Evolutionary conservation across 768 basidiomycete species (phyloP).

Genomic region (Naematelia encephala): DNA sequence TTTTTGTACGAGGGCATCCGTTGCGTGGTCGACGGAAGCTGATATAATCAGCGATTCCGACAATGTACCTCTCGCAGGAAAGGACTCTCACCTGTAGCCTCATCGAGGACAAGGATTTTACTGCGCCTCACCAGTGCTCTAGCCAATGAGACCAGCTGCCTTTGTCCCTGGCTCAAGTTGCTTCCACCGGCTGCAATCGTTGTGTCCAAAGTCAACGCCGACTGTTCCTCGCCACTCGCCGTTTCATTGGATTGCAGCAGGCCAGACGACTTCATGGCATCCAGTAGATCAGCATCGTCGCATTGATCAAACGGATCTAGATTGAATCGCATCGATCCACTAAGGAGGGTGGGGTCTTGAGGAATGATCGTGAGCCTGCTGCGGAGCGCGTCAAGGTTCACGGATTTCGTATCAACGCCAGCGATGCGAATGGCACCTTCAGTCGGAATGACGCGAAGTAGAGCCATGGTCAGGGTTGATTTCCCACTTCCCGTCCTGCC

Average conservation of each 20-base stretch:
- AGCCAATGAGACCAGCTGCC: background rate
- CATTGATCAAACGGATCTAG: background rate
- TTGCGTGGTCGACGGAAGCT: slow-evolving; percentile 50
- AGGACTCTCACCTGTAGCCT: background rate
- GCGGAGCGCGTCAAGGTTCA: background rate
- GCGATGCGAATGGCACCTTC: background rate
- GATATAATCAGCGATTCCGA: too few species aligned
- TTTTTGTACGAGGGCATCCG: slow-evolving; percentile 47
- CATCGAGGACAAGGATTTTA: slow-evolving; percentile 3
- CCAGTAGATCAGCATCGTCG: background rate
- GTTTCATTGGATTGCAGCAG: background rate
- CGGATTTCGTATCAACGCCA: background rate
- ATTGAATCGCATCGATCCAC: slow-evolving; percentile 1
- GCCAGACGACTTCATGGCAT: background rate
- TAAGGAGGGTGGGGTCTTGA: background rate
- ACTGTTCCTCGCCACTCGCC: background rate
- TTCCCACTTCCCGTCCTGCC: slow-evolving; percentile 4
- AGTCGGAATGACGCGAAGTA: background rate
- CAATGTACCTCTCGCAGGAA: too few species aligned
- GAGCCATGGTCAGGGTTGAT: background rate
- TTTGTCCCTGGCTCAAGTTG: background rate
- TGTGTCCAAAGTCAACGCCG: background rate
- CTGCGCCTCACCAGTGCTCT: background rate
- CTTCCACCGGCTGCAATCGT: background rate
- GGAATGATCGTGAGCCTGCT: background rate